Evolutionary conservation across 225 moss, liverwort and hornwort species (phyloP), one percentile per base, ranked within the genome.

Genomic region (Takakia lepidozioides): DNA sequence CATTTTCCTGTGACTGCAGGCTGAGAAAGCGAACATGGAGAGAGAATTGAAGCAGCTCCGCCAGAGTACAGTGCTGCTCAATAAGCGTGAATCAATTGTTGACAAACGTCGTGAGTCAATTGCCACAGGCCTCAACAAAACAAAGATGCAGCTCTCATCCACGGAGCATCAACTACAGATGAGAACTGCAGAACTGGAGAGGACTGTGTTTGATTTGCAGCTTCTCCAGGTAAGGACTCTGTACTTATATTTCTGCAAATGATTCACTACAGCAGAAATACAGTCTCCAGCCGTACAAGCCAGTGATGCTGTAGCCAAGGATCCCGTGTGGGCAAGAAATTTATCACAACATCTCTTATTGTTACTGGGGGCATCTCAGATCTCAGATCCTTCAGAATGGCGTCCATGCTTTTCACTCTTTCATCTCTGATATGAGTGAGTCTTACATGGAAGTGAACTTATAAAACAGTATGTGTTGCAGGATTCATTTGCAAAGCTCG

Each of bases 51-150:
- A 83, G 74, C 85, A 98, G 29, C 75, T 98, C 55, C 72, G 91
- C 13, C 84, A 85, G 55, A 98, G 91, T 69, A 87, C 80, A 29
- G 66, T 58, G 43, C 74, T 98, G 67, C 95, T 98, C 48, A 90
- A 70, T 52, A 80, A 78, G 68, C 85, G 95, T 55, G 91, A 98
- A 47, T 87, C 87, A 3, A 56, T 87, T 25, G 87, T 74, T 41
- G 83, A 91, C 55, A 84, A 98, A 69, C 79, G 84, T 58, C 79
- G 90, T 19, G 90, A 90, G 57, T 87, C 95, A 38, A 65, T 87
- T 16, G 84, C 87, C 29, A 67, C 74, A 47, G 78, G 74, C 56
- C 72, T 91, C 15, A 83, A 66, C 51, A 91, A 87, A 64, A 74
- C 91, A 20, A 98, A 85, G 62, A 74, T 55, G 42, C 95, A 78